Conservation (phyloP, 345 rosid species). For the Boechera stricta region DNA sequence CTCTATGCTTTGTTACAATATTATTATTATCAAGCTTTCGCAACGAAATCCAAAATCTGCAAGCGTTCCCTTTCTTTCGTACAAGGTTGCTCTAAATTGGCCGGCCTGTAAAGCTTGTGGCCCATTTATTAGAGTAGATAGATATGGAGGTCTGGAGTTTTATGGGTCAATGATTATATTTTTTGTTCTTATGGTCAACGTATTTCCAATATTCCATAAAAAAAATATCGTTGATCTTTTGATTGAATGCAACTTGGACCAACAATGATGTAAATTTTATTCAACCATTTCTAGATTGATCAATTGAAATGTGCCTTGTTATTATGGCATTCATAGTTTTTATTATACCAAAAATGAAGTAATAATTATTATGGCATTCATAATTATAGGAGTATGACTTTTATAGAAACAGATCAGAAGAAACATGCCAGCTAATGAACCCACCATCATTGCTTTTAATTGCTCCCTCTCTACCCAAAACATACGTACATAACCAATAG, state of each 20-base stretch:
- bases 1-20: slow-evolving; percentile 18
- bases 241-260: background rate
- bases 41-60: slow-evolving; percentile 17
- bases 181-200: background rate
- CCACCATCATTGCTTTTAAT: slow-evolving; percentile 40
- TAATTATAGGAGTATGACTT: slow-evolving; percentile 24
- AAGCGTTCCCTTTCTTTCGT: background rate
- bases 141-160: background rate
- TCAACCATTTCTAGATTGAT: background rate
- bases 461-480: slow-evolving; percentile 16
- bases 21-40: slow-evolving; percentile 15
- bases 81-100: background rate
- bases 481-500: slow-evolving; percentile 22
- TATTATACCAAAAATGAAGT: background rate
- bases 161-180: background rate
- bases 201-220: background rate
- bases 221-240: background rate
- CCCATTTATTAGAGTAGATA: background rate
- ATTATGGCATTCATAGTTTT: slow-evolving; percentile 1
- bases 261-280: background rate
- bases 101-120: background rate
- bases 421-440: slow-evolving; percentile 43
- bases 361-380: slow-evolving; percentile 1
- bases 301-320: background rate
- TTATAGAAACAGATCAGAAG: slow-evolving; percentile 28